Evolutionary conservation across 495 filamentous ascomycete species (phyloP).

Genomic region (Trichodelitschia bisporula): DNA sequence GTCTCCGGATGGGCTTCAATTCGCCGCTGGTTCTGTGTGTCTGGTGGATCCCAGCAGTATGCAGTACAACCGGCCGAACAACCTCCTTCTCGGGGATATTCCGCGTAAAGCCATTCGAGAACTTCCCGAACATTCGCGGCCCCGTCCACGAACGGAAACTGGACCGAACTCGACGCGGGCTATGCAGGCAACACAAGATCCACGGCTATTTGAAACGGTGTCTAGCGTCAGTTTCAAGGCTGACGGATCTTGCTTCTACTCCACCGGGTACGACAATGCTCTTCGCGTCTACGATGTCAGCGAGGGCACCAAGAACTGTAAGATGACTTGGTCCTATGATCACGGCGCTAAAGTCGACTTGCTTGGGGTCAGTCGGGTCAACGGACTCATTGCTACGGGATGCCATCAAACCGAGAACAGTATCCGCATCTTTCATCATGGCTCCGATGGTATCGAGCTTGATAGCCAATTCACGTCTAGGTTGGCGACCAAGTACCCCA

Average conservation of each 20-base stretch:
- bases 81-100: conserved; percentile 49
- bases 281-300: conserved; percentile 50
- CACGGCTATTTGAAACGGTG: conserved; percentile 51
- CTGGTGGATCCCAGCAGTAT: conserved; percentile 52
- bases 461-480: conserved; percentile 6
- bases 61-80: conserved; percentile 63
- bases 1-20: conserved; percentile 21
- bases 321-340: conserved; percentile 25
- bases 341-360: conserved; percentile 50
- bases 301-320: conserved; percentile 9
- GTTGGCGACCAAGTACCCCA: conserved; percentile 12
- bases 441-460: conserved; percentile 3
- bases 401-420: conserved; percentile 17
- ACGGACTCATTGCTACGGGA: conserved; percentile 25
- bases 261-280: conserved; percentile 56
- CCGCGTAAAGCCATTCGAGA: conserved; percentile 28
- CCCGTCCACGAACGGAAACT: conserved; percentile 20
- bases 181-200: conserved; percentile 38
- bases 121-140: conserved; percentile 41
- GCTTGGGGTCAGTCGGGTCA: conserved; percentile 23
- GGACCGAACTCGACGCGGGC: conserved; percentile 25
- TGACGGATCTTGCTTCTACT: conserved; percentile 32
- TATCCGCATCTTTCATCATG: conserved; percentile 7
- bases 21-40: conserved; percentile 38
- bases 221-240: conserved; percentile 47